A percentile compares a stretch with the other conserved stretches of the same genome.
phyloP scores from a whole-genome alignment of 768 basidiomycete species.

The Lactifluus hygrophoroides region DNA sequence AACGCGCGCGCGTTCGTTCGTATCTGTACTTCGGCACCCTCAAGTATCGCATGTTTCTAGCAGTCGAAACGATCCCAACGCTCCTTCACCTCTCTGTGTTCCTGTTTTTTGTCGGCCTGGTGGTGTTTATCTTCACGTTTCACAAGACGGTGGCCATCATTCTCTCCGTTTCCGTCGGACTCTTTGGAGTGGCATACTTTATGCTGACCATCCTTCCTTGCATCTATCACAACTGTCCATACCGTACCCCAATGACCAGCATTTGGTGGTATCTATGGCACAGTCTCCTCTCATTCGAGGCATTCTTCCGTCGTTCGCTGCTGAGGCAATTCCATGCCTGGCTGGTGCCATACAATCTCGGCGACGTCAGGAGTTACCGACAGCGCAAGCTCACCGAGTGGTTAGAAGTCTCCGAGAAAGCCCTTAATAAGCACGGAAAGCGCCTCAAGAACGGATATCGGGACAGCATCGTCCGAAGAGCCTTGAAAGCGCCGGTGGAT shows the following conservation, averaged over 20 bases:
- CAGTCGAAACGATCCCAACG: constrained; percentile 36
- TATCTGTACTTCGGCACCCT: constrained; percentile 33
- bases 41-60: constrained; percentile 31
- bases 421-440: not conserved
- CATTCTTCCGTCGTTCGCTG: not conserved
- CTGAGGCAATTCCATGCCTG: not conserved
- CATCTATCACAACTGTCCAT: constrained; percentile 17
- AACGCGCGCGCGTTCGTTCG: constrained; percentile 33
- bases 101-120: constrained; percentile 41
- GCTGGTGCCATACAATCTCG: constrained; percentile 1
- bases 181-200: constrained; percentile 11
- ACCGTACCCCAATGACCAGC: constrained; percentile 18
- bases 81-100: constrained; percentile 42
- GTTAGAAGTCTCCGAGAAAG: not conserved
- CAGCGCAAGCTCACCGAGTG: constrained; percentile 2
- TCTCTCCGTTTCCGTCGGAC: not conserved
- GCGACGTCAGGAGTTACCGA: not conserved
- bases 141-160: constrained; percentile 14
- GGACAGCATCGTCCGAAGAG: not conserved
- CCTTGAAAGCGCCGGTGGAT: not conserved
- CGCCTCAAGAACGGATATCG: constrained; percentile 1
- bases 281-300: not conserved
- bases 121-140: constrained; percentile 34
- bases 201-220: constrained; percentile 16
- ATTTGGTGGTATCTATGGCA: constrained; percentile 2